Evolutionary conservation across 2,329 filamentous ascomycete genomes (phyloP).

Genomic region (Arthrinium puccinioides): DNA sequence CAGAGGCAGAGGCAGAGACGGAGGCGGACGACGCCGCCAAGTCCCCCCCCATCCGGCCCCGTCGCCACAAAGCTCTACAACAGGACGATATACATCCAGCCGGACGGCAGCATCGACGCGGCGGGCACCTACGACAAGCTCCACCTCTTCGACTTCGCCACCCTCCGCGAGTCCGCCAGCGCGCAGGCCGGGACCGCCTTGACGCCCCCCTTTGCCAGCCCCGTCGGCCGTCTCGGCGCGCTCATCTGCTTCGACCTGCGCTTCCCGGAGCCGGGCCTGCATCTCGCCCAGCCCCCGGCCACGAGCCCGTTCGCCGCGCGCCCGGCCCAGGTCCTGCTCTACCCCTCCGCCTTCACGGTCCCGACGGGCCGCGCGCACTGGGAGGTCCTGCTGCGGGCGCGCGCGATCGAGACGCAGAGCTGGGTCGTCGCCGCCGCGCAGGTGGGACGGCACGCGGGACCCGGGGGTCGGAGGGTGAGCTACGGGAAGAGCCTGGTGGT

Average conservation of each 20-base stretch:
- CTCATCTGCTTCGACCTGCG: conserved; percentile 89
- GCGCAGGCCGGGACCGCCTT: conserved; percentile 63
- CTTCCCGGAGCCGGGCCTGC: conserved; percentile 68
- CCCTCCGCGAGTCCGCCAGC: conserved; percentile 42
- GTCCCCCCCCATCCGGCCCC: too few relatives aligned
- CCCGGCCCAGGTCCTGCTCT: conserved; percentile 69
- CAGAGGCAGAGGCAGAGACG: background rate
- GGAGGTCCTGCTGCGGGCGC: conserved; percentile 68
- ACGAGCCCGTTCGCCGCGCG: conserved; percentile 2
- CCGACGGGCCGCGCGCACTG: conserved; percentile 82
- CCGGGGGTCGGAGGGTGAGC: conserved; percentile 59
- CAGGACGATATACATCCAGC: conserved; percentile 44
- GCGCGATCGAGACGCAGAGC: conserved; percentile 83
- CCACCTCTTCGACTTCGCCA: conserved; percentile 73
- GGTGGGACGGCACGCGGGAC: conserved; percentile 56
- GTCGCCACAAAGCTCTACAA: conserved; percentile 40
- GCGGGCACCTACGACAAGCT: conserved; percentile 69
- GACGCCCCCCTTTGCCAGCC: conserved; percentile 62
- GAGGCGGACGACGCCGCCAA: too few relatives aligned
- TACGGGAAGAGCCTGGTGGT: conserved; percentile 84
- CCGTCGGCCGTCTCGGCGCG: conserved; percentile 68
- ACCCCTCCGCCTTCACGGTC: conserved; percentile 86
- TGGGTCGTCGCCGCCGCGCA: conserved; percentile 87
- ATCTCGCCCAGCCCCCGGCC: conserved; percentile 43
- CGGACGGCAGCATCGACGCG: conserved; percentile 33